Base-by-base conservation (phyloP, 1,139 yeast species). In the Saccharomycopsis phalli region DNA sequence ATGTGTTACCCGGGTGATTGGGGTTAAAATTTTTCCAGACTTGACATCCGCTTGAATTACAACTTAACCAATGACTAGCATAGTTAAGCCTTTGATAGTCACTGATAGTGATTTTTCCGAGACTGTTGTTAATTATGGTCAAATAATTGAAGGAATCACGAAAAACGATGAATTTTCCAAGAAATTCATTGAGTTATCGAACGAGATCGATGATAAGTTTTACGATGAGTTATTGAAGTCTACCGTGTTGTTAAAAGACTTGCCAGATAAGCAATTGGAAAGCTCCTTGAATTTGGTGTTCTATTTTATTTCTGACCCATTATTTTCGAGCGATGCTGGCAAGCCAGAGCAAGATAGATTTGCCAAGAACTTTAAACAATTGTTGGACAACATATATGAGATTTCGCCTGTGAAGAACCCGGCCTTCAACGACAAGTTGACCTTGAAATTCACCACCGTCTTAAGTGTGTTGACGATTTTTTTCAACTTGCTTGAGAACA, bases 261-360 rank as follows among this genome's bases (percentile, higher is more conserved):
- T 37, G 5, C 39, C 37, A 25, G 42, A 45, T 21, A 43, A 37
- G 28, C 37, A 43, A 4, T 36, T 45, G 4, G 46, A 45, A 22
- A 21, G 34, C n/a, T 33, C 41, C n/a, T 34, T 45, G 37, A 45
- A 45, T 34, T 37, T 43, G 36, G 39, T 45, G 17, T 39, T 45
- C 26, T 45, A 43, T 22, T 40, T 45, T 4, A 23, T 45, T 10
- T 11, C 34, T 14, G 40, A 44, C 13, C 36, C 43, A 8, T 30
- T 44, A 8, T 31, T 40, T 14, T 17, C 7, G 8, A 29, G 25
- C 8, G 38, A 33, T 7, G 28, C 28, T n/a, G 25, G 11, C 11
- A 10, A 16, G 11, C n/a, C n/a, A n/a, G 23, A 20, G 17, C 35
- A 35, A 4, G 37, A 28, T 20, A 20, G 4, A 7, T 45, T 45